Conservation (phyloP, 1,284 basidiomycete species). For the Volvariella surrecta region DNA sequence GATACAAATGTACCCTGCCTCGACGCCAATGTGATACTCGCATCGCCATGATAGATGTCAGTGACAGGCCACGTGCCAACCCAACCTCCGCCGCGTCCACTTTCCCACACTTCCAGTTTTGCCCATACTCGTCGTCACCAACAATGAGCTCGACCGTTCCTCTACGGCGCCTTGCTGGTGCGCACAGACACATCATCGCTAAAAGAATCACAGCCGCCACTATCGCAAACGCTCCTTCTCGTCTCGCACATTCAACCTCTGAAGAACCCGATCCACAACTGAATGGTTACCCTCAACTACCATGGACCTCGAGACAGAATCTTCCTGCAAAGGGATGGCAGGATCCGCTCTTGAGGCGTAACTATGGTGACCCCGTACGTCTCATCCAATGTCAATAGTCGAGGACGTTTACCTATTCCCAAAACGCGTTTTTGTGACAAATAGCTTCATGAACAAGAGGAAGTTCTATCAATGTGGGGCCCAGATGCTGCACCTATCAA, state of each 20-base stretch:
- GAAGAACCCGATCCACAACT: constrained; percentile 57
- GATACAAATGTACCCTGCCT: too few species aligned
- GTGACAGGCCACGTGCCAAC: constrained; percentile 17
- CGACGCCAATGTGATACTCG: too few species aligned
- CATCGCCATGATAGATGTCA: constrained; percentile 1
- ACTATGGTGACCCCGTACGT: constrained; percentile 75
- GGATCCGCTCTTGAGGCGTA: constrained; percentile 75
- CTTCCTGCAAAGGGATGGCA: constrained; percentile 74
- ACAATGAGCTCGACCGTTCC: constrained; percentile 17
- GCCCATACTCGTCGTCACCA: constrained; percentile 2
- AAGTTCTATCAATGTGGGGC: constrained; percentile 83
- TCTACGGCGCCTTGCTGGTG: constrained; percentile 24
- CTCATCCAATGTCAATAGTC: background rate
- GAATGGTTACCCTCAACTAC: constrained; percentile 71
- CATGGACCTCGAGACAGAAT: constrained; percentile 60
- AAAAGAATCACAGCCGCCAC: constrained; percentile 7
- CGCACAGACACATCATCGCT: constrained; percentile 12
- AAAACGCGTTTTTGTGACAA: constrained; percentile 11
- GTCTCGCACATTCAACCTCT: constrained; percentile 22
- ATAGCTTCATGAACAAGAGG: constrained; percentile 80
- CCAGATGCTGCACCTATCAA: constrained; percentile 63
- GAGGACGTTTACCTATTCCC: background rate
- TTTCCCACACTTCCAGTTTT: constrained; percentile 3
- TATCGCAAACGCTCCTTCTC: constrained; percentile 3
- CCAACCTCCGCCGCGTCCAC: background rate